Percentiles rank a stretch among this genome's conserved stretches.
Conservation (phyloP, 2,329 filamentous ascomycete genomes). For the Eutypa lata region DNA sequence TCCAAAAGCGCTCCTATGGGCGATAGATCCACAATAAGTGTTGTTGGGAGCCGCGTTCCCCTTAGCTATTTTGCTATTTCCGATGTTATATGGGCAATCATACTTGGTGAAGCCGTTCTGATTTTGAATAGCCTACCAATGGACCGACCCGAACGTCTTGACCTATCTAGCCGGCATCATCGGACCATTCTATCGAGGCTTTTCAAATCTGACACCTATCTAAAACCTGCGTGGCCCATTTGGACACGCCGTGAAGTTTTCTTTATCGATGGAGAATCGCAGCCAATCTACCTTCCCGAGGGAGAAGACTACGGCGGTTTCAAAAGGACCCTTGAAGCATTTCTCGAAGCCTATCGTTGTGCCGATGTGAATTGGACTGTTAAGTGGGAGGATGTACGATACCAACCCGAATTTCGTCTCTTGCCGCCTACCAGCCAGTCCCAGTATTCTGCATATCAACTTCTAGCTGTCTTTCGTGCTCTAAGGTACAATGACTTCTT, state of each 20-base stretch:
- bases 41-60: slow-evolving; percentile 4
- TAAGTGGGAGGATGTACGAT: slow-evolving; percentile 40
- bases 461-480: slow-evolving; percentile 55
- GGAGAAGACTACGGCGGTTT: slow-evolving; percentile 55
- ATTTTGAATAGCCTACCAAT: slow-evolving; percentile 35
- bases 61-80: no score
- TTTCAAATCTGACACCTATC: slow-evolving; percentile 50
- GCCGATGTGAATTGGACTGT: slow-evolving; percentile 50
- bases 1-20: neutral
- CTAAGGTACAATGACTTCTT: slow-evolving; percentile 59
- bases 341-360: slow-evolving; percentile 50
- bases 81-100: no score
- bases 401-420: slow-evolving; percentile 53
- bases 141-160: slow-evolving; percentile 41
- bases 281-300: slow-evolving; percentile 51
- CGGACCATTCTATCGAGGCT: slow-evolving; percentile 52
- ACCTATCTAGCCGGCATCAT: slow-evolving; percentile 53
- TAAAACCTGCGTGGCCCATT: slow-evolving; percentile 58
- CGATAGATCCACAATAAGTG: slow-evolving; percentile 1
- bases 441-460: slow-evolving; percentile 47
- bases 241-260: slow-evolving; percentile 53
- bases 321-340: slow-evolving; percentile 52
- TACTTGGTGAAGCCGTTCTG: neutral
- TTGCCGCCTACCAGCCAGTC: slow-evolving; percentile 37
- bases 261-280: slow-evolving; percentile 48